phyloP scores from a whole-genome alignment of 257 asterid genomes.

The Nicotiana undulata region DNA sequence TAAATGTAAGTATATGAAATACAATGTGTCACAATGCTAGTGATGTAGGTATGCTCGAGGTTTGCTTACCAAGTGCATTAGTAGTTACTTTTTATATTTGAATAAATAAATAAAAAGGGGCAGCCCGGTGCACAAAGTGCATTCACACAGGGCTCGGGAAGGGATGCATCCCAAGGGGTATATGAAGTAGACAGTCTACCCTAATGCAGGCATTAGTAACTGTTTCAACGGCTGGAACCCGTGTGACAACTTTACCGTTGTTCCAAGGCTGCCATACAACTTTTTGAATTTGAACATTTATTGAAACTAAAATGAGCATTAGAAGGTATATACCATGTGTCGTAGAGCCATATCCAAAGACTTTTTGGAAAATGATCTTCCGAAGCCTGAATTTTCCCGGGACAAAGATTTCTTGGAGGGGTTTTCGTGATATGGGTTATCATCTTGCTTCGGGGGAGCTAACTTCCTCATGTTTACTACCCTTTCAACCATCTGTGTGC shows the following conservation, averaged over 20 bases:
- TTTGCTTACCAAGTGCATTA: background rate
- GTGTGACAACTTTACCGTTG: too few species aligned
- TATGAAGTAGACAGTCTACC: too few species aligned
- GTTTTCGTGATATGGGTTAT: constrained; percentile 21
- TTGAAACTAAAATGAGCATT: background rate
- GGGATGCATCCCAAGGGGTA: too few species aligned
- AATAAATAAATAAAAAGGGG: too few species aligned
- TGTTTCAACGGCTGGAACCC: too few species aligned
- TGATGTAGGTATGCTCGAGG: background rate
- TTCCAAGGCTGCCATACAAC: too few species aligned
- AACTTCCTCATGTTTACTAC: constrained; percentile 91
- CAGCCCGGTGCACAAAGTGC: too few species aligned
- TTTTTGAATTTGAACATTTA: background rate
- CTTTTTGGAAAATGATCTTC: constrained; percentile 70
- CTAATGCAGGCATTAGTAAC: too few species aligned
- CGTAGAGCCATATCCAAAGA: constrained; percentile 90
- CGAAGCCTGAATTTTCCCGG: constrained; percentile 57
- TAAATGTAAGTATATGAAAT: background rate
- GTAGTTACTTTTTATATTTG: background rate
- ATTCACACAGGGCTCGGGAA: too few species aligned
- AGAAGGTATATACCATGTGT: constrained; percentile 58
- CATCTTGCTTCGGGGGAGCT: constrained; percentile 74
- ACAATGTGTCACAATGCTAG: background rate
- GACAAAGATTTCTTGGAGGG: constrained; percentile 35
- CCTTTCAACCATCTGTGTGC: constrained; percentile 79